Conservation (phyloP, 768 basidiomycete species). For the Phylloporus rhodoxanthus region DNA sequence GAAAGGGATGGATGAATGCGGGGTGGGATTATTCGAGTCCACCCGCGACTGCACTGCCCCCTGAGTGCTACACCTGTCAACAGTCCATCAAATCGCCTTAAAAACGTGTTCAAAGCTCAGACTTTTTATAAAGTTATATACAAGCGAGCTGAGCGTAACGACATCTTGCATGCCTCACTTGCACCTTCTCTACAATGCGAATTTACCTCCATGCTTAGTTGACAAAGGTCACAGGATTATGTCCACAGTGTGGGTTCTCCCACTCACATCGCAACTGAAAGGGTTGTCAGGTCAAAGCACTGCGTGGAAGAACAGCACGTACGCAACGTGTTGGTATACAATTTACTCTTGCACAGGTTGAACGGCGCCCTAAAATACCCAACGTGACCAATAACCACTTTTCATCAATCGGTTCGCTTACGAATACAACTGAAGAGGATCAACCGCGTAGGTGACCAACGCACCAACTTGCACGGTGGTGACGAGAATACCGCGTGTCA, state of each 20-base stretch:
- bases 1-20: constrained; percentile 3
- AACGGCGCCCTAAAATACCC: constrained; percentile 5
- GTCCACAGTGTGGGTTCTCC: neutral
- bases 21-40: constrained; percentile 7
- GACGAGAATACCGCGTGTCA: constrained; percentile 13
- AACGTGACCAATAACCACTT: neutral
- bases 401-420: neutral
- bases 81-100: neutral
- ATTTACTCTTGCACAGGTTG: constrained; percentile 7
- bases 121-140: neutral
- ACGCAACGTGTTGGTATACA: constrained; percentile 5
- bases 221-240: neutral
- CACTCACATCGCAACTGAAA: constrained; percentile 9
- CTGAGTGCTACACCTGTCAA: neutral
- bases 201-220: neutral
- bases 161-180: neutral
- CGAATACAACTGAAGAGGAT: constrained; percentile 6
- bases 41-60: constrained; percentile 3
- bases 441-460: neutral
- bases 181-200: neutral
- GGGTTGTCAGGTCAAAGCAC: neutral
- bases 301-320: neutral
- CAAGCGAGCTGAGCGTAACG: neutral
- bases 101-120: neutral
- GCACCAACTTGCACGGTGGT: constrained; percentile 8